These are phyloP conservation scores for Tetrahymena elliotti DNA, from an alignment of 73 alveolate genomes.

Conservation along the genomic window DNA sequence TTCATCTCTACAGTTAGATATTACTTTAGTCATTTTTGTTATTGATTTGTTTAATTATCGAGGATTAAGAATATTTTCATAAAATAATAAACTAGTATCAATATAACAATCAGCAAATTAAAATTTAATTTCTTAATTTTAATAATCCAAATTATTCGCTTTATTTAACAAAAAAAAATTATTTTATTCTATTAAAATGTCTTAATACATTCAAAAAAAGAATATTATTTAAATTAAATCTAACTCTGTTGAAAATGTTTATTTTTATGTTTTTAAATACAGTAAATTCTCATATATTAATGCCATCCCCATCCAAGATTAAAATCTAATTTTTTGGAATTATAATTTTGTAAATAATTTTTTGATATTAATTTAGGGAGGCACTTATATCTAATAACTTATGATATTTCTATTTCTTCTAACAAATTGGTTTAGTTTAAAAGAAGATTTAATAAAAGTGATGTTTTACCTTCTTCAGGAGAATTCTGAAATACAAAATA, in stretches of 20 bases:
- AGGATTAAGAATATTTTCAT: background rate
- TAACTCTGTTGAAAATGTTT: too few relatives aligned
- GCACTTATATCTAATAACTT: too few relatives aligned
- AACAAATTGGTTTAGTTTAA: too few relatives aligned
- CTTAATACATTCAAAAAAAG: background rate
- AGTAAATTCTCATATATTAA: too few relatives aligned
- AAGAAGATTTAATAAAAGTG: too few relatives aligned
- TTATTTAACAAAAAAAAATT: background rate
- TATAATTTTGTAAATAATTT: too few relatives aligned
- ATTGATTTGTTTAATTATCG: background rate
- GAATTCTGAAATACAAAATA: background rate
- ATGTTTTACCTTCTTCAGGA: background rate
- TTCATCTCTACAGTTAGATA: background rate
- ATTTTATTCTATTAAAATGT: background rate
- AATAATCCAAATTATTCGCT: background rate
- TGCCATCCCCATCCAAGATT: too few relatives aligned
- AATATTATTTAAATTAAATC: too few relatives aligned
- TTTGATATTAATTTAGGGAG: too few relatives aligned
- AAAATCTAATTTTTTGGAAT: too few relatives aligned
- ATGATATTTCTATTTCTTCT: too few relatives aligned
- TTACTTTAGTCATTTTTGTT: background rate
- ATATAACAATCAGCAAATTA: background rate
- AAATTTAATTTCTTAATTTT: background rate
- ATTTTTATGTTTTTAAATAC: too few relatives aligned
- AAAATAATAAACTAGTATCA: background rate